Evolutionary conservation across 352 stramenopile genomes (phyloP).

Genomic region (Pythium coloratum): DNA sequence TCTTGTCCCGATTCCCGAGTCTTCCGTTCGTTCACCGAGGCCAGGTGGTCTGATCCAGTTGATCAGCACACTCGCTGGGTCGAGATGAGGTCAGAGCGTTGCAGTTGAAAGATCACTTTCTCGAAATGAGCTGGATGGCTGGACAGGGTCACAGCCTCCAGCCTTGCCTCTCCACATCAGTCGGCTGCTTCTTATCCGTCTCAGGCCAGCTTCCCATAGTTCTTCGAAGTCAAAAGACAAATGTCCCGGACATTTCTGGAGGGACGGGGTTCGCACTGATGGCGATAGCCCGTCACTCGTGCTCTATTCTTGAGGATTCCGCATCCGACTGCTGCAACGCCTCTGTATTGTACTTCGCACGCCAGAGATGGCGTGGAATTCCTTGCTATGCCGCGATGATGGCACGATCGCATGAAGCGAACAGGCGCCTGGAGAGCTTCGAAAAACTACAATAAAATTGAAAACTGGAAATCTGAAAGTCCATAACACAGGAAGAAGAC

Average conservation of each 20-base stretch:
- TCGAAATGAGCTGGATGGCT: neutral
- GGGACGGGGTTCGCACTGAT: neutral
- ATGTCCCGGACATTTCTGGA: neutral
- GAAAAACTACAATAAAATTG: neutral
- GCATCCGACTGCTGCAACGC: neutral
- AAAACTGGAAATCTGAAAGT: neutral
- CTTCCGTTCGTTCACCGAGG: neutral
- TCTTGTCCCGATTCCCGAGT: neutral
- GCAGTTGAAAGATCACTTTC: slow-evolving; percentile 6
- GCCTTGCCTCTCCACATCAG: neutral
- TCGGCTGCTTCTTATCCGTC: neutral
- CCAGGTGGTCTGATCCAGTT: neutral
- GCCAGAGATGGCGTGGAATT: neutral
- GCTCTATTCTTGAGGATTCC: neutral
- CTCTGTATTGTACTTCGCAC: neutral
- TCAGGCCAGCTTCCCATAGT: neutral
- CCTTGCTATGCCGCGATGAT: neutral
- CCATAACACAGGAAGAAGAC: too few species aligned
- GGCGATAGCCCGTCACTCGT: neutral
- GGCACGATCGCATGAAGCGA: neutral
- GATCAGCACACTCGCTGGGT: neutral
- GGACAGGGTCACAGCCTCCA: neutral
- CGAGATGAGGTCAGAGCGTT: slow-evolving; percentile 10
- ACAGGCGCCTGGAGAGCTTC: neutral
- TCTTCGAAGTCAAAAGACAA: neutral